These are phyloP conservation scores for Neopestalotiopsis rosae DNA, from an alignment of 2,329 filamentous ascomycete species.

Conservation along the genomic window DNA sequence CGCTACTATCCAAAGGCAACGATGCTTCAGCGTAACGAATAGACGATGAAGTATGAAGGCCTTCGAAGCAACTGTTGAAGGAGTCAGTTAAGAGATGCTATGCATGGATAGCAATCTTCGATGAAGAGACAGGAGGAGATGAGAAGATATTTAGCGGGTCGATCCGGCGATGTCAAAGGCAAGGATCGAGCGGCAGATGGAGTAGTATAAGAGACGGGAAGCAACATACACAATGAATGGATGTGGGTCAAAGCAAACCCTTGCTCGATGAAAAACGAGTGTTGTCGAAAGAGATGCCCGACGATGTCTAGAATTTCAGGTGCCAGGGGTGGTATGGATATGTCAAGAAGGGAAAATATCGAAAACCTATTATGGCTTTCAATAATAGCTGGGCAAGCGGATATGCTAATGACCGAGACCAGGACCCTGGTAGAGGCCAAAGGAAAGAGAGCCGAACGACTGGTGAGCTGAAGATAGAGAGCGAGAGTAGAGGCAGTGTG, in stretches of 20 bases:
- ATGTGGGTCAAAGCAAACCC: not conserved
- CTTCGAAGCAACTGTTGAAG: not conserved
- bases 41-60: not conserved
- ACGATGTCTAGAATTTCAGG: not conserved
- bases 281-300: not conserved
- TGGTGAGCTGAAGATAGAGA: not conserved
- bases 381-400: not conserved
- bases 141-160: not conserved
- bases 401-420: conserved; percentile 1
- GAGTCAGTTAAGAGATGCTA: not conserved
- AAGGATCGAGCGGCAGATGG: not conserved
- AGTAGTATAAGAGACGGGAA: not conserved
- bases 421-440: not conserved
- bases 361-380: not conserved
- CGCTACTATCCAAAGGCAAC: not conserved
- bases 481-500: not conserved
- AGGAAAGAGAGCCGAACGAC: conserved; percentile 2
- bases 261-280: too few relatives aligned
- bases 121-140: not conserved
- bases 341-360: not conserved
- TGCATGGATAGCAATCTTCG: not conserved
- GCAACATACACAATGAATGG: conserved; percentile 7
- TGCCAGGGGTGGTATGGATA: conserved; percentile 1
- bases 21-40: not conserved
- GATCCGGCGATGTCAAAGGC: not conserved